Conservation (phyloP, 73 alveolate species). For the Uronychia setigera region DNA sequence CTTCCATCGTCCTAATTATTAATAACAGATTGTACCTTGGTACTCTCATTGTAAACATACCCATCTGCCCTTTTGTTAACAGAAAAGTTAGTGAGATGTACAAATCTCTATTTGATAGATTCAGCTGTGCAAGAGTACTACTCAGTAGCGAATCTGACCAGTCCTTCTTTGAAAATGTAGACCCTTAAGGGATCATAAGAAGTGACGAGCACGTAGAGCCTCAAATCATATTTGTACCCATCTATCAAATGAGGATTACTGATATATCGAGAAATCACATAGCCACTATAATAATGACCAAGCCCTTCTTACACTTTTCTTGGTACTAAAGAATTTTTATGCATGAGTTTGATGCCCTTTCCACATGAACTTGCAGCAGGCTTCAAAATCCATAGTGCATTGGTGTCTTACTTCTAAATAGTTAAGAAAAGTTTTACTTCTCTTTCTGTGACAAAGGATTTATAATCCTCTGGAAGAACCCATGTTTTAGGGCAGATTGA, state of each 20-base stretch:
- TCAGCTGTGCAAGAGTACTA: slow-evolving; percentile 42
- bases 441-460: slow-evolving; percentile 69
- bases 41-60: slow-evolving; percentile 47
- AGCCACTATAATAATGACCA: not conserved
- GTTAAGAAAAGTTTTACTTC: slow-evolving; percentile 34
- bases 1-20: slow-evolving; percentile 54
- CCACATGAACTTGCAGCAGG: slow-evolving; percentile 97
- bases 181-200: slow-evolving; percentile 66
- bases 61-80: slow-evolving; percentile 63
- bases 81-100: slow-evolving; percentile 79
- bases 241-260: slow-evolving; percentile 68
- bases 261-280: slow-evolving; percentile 41
- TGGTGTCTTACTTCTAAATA: slow-evolving; percentile 39
- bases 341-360: slow-evolving; percentile 85
- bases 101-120: slow-evolving; percentile 33
- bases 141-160: slow-evolving; percentile 71
- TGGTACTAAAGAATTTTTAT: slow-evolving; percentile 70
- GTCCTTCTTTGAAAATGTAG: slow-evolving; percentile 62
- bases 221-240: slow-evolving; percentile 71
- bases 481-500: slow-evolving; percentile 87
- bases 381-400: slow-evolving; percentile 84
- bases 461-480: slow-evolving; percentile 86
- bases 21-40: slow-evolving; percentile 36
- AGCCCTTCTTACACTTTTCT: slow-evolving; percentile 27
- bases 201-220: slow-evolving; percentile 77